phyloP scores from a whole-genome alignment of 768 basidiomycete genomes.

The Boletus vinaceobasis region DNA sequence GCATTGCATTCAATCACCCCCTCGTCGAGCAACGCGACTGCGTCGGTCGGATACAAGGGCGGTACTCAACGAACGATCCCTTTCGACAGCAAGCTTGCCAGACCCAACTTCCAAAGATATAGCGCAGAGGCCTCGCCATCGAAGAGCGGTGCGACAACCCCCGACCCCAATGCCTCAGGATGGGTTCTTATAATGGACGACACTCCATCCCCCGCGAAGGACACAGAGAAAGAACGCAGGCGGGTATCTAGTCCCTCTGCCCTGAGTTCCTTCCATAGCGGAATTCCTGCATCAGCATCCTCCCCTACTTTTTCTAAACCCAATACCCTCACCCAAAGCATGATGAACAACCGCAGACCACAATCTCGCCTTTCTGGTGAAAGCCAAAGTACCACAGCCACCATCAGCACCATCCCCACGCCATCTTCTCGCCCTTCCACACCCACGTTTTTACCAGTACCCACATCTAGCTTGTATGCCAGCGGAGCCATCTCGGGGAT shows the following conservation, averaged over 20 bases:
- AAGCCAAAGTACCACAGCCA: conserved; percentile 52
- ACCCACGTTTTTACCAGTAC: conserved; percentile 74
- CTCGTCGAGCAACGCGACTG: conserved; percentile 37
- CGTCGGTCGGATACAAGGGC: conserved; percentile 27
- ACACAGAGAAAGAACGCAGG: conserved; percentile 52
- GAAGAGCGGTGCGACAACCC: conserved; percentile 38
- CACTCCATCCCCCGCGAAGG: conserved; percentile 66
- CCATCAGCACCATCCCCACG: conserved; percentile 59
- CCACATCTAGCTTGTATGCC: conserved; percentile 50
- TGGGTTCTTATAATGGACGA: conserved; percentile 93
- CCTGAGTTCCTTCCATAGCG: conserved; percentile 50
- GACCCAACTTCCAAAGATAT: conserved; percentile 35
- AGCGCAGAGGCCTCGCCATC: conserved; percentile 44
- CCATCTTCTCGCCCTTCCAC: conserved; percentile 70
- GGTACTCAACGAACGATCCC: conserved; percentile 15
- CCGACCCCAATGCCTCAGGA: conserved; percentile 62
- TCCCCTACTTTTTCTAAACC: conserved; percentile 44
- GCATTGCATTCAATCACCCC: conserved; percentile 33
- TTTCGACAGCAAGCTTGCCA: conserved; percentile 23
- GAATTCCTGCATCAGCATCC: conserved; percentile 43
- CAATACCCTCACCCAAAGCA: conserved; percentile 42
- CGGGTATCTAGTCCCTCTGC: conserved; percentile 62
- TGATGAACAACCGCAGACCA: conserved; percentile 54
- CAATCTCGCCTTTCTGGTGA: conserved; percentile 71
- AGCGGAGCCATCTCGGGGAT: conserved; percentile 34